Base-by-base conservation (phyloP, 1,139 yeast species). In the Blastobotrys serpentis region DNA sequence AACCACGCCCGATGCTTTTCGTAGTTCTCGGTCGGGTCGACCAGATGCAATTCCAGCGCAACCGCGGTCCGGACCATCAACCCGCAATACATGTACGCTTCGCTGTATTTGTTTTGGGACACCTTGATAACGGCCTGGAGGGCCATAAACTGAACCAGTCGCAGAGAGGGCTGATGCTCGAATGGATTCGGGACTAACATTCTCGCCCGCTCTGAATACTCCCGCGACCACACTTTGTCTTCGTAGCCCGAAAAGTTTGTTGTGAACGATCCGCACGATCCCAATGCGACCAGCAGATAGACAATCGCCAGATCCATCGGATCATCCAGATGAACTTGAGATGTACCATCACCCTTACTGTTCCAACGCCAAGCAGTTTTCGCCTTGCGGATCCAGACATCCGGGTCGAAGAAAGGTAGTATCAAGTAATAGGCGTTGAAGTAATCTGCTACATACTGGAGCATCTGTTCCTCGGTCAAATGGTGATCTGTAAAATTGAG, bases 391-490 rank as follows among this genome's bases (percentile, higher is more conserved):
- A 49, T 44, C 58, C 60, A 56, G 4, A 45, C 46, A 10, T 51
- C 53, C 4, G 54, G 57, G 18, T 58, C 60, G 4, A 59, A 36
- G 33, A 57, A 48, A n/a, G 62, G 61, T 14, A 51, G 42, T 16
- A 51, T 43, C 2, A 48, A 48, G 30, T 58, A 57, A 36, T 53
- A 56, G 6, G 56, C 42, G 21, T 46, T 38, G 44, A 49, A 48
- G 44, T 48, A 59, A 32, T 52, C 48, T 8, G 51, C 48, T 29
- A 58, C 38, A 23, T 56, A 52, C 46, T 53, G 55, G 30, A 56
- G 47, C 58, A 58, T 56, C 43, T 56, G 60, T 43, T 57, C 60
- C 43, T 57, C 60, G 18, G 61, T 58, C 13, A 57, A 45, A 33
- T 54, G 51, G 10, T 23, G 23, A 17, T 33, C 40, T 8, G 40